Base-by-base conservation (phyloP, 805 yeast genomes). In the Wickerhamiella sergipiensis region DNA sequence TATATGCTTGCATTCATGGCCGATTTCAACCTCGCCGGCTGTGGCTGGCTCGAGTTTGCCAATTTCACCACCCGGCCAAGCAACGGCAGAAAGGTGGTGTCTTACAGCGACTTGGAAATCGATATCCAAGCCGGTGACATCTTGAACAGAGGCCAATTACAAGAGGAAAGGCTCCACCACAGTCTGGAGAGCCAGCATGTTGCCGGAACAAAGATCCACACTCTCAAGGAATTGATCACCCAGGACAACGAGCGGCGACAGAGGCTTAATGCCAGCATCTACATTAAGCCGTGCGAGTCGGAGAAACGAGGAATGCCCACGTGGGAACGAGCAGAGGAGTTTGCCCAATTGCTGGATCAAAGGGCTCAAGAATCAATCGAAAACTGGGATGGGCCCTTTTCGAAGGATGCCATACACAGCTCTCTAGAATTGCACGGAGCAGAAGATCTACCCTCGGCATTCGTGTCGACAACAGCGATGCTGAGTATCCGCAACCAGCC, bases 11-110 rank as follows among this genome's bases (percentile, higher is more conserved):
- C 92, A 61, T 87, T 90, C 60, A 64, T 86, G 24, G 72, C 84
- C 0, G 98, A 92, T 61, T 87, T 75, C 65, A 89, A 90, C 61
- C 65, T 90, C 29, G 85, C 74, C 61, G 94, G 95, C 1, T 85
- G 96, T 64, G 80, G 81, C 5, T 85, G 95, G 90, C 53, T 89
- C 21, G 67, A 73, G 17, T 51, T 81, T 0, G 51, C 55, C 9
- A 45, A 49, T 15, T 47, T 7, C 31, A 21, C 43, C n/a, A 12
- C 13, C 12, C 24, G 47, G 10, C 42, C 50, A 12, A 26, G 6
- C 13, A 47, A 36, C 18, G 43, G 39, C 29, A 23, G 15, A 18
- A 18, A 26, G 13, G 13, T 2, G 2, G 75, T 79, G 49, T 83
- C 88, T 0, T 70, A 77, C 52, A 71, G 82, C 4, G 66, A 80